These are phyloP conservation scores for Desmodesmus armatus DNA, from an alignment of 139 green algal species.

Conservation along the genomic window DNA sequence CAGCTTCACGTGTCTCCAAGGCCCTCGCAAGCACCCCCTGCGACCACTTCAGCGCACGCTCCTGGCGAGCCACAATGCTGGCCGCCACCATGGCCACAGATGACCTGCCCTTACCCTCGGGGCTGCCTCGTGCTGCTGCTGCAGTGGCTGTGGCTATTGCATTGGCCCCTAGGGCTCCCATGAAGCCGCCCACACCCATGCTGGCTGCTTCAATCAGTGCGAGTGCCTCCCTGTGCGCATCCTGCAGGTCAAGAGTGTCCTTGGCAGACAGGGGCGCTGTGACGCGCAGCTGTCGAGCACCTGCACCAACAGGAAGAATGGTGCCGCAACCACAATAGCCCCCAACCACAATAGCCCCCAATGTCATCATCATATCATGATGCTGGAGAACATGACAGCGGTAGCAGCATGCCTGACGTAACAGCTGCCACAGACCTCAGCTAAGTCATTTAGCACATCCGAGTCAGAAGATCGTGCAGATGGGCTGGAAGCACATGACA, in stretches of 20 bases:
- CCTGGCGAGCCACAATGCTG: slow-evolving; percentile 27
- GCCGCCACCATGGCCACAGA: background rate
- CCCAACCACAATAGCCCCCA: too few relatives aligned
- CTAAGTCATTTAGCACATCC: too few relatives aligned
- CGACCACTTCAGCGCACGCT: slow-evolving; percentile 42
- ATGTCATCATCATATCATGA: too few relatives aligned
- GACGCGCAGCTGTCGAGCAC: slow-evolving; percentile 7
- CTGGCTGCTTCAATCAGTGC: slow-evolving; percentile 31
- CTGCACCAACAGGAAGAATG: too few relatives aligned
- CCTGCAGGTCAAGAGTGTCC: slow-evolving; percentile 54
- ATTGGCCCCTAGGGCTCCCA: too few relatives aligned
- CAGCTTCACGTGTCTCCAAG: slow-evolving; percentile 61
- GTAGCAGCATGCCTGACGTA: too few relatives aligned
- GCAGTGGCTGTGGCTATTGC: background rate
- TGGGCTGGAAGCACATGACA: too few relatives aligned
- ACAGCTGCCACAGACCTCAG: too few relatives aligned
- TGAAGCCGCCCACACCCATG: slow-evolving; percentile 4
- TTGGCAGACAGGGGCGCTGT: slow-evolving; percentile 47
- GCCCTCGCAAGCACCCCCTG: slow-evolving; percentile 48
- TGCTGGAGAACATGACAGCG: too few relatives aligned
- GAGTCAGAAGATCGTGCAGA: too few relatives aligned
- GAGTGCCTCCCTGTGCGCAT: slow-evolving; percentile 50
- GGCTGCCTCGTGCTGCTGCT: background rate
- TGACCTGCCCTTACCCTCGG: background rate
- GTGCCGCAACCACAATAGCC: too few relatives aligned